Percentiles rank a stretch among this genome's conserved stretches.
Conservation (phyloP, 495 filamentous ascomycete genomes). For the Penicillium egyptiacum region DNA sequence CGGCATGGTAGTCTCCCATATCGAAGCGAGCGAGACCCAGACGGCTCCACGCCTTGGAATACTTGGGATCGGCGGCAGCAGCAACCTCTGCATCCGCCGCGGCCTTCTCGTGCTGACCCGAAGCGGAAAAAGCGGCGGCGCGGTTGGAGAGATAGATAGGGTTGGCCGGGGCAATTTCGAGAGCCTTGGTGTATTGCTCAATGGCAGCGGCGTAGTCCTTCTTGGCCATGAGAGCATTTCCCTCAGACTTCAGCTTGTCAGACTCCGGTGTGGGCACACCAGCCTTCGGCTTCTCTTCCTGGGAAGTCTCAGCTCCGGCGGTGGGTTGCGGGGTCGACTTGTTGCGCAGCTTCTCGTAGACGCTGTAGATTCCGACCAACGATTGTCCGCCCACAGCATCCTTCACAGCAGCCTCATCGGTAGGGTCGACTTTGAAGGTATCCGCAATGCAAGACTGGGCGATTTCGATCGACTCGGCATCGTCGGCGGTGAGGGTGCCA, state of each 20-base stretch:
- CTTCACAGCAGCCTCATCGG: constrained; percentile 67
- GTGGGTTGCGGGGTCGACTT: constrained; percentile 50
- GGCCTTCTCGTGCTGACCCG: constrained; percentile 77
- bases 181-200: constrained; percentile 79
- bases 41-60: constrained; percentile 94
- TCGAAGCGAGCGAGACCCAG: constrained; percentile 89
- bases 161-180: constrained; percentile 77
- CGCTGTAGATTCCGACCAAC: constrained; percentile 84
- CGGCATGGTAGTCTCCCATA: constrained; percentile 81
- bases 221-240: constrained; percentile 88
- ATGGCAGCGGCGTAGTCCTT: constrained; percentile 85
- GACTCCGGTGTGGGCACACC: constrained; percentile 62
- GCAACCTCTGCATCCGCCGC: constrained; percentile 85
- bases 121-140: constrained; percentile 83
- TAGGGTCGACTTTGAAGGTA: constrained; percentile 88
- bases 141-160: constrained; percentile 98
- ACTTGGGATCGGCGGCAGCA: constrained; percentile 79
- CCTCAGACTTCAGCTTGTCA: constrained; percentile 83
- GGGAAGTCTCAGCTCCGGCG: constrained; percentile 20
- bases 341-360: constrained; percentile 91
- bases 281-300: constrained; percentile 32
- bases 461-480: constrained; percentile 88
- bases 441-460: constrained; percentile 91
- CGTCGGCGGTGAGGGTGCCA: constrained; percentile 81
- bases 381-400: constrained; percentile 80